phyloP scores from a whole-genome alignment of 495 filamentous ascomycete species.

The Penicillium argentinense region DNA sequence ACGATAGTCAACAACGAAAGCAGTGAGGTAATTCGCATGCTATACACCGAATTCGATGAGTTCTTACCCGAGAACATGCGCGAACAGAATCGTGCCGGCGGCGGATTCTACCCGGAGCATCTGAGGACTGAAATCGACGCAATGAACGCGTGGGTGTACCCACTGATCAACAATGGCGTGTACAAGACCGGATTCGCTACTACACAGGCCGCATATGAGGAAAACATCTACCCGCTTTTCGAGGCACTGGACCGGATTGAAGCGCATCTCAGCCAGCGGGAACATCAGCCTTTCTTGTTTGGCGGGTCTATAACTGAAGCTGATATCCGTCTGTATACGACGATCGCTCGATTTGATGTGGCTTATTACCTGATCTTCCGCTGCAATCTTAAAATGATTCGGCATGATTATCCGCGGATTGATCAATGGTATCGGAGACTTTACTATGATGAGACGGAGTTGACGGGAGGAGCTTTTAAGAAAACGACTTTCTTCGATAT shows the following conservation, averaged over 20 bases:
- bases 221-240: constrained; percentile 60
- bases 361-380: constrained; percentile 69
- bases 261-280: constrained; percentile 47
- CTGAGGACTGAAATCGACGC: constrained; percentile 58
- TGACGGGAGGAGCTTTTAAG: constrained; percentile 58
- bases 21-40: constrained; percentile 74
- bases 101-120: constrained; percentile 57
- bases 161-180: constrained; percentile 67
- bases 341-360: constrained; percentile 66
- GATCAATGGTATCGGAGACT: constrained; percentile 68
- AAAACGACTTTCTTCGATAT: constrained; percentile 65
- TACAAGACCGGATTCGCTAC: constrained; percentile 71
- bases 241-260: constrained; percentile 63
- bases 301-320: constrained; percentile 66
- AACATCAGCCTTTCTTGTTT: constrained; percentile 60
- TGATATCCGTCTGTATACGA: constrained; percentile 65
- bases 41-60: constrained; percentile 61
- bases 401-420: constrained; percentile 66
- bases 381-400: constrained; percentile 69
- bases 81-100: constrained; percentile 42
- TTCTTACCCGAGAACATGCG: constrained; percentile 51
- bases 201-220: constrained; percentile 63
- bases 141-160: constrained; percentile 65
- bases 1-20: constrained; percentile 85
- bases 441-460: constrained; percentile 64